Conservation (phyloP, 2,329 filamentous ascomycete genomes). For the Colletotrichum neosansevieriae region DNA sequence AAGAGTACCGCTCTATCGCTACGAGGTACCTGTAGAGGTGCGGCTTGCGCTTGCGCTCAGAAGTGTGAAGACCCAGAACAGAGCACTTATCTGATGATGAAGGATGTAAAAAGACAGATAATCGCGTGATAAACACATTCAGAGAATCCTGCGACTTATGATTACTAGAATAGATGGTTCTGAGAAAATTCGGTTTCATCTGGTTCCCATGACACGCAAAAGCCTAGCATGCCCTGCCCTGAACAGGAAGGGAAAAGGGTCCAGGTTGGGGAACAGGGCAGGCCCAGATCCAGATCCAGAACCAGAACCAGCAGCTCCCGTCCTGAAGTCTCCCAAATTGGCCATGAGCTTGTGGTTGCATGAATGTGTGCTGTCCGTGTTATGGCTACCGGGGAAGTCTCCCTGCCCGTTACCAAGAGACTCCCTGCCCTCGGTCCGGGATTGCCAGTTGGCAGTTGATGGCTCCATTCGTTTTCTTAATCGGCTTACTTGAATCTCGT, state of each 20-base stretch:
- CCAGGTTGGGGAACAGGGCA: conserved; percentile 13
- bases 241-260: conserved; percentile 11
- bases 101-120: background rate
- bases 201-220: conserved; percentile 18
- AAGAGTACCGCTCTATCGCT: conserved; percentile 1
- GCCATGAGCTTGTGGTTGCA: conserved; percentile 22
- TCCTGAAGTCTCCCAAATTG: too few species aligned
- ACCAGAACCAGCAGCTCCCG: too few species aligned
- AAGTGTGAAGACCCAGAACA: too few species aligned
- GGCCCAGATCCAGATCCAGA: background rate
- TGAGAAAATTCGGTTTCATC: conserved; percentile 34
- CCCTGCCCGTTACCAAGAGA: too few species aligned
- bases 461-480: background rate
- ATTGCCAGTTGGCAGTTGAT: conserved; percentile 5
- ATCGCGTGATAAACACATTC: background rate
- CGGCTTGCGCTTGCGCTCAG: too few species aligned
- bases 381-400: conserved; percentile 6
- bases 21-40: too few species aligned
- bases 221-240: conserved; percentile 5
- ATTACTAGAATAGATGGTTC: conserved; percentile 11
- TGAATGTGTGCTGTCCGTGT: conserved; percentile 34
- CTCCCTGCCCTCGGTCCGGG: background rate
- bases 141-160: conserved; percentile 4
- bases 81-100: too few species aligned
- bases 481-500: background rate